These are phyloP conservation scores for Candida yuanshanica DNA, from an alignment of 805 yeast genomes.

Conservation along the genomic window DNA sequence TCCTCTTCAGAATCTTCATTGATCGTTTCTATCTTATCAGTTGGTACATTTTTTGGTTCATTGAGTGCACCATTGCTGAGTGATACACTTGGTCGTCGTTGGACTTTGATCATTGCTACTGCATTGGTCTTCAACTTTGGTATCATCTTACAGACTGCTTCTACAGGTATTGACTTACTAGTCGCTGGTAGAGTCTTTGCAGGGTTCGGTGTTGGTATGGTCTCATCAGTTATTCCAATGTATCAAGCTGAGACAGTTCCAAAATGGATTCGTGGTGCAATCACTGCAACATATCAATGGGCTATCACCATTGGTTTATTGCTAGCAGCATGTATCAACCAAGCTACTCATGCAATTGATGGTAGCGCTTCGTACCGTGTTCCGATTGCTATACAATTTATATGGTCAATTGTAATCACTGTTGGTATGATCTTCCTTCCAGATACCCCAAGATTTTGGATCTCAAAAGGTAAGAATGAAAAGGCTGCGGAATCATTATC, in stretches of 20 bases:
- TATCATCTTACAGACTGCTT: slow-evolving; percentile 41
- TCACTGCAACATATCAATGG: slow-evolving; percentile 72
- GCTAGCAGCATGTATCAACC: slow-evolving; percentile 65
- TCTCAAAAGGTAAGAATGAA: slow-evolving; percentile 50
- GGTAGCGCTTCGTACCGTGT: slow-evolving; percentile 62
- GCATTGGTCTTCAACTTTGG: slow-evolving; percentile 48
- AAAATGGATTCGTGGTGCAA: slow-evolving; percentile 70
- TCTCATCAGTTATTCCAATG: slow-evolving; percentile 68
- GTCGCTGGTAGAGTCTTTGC: slow-evolving; percentile 68
- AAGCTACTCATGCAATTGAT: slow-evolving; percentile 51
- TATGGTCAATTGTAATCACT: slow-evolving; percentile 60
- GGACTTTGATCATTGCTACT: slow-evolving; percentile 38
- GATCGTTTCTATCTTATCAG: slow-evolving; percentile 67
- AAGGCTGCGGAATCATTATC: slow-evolving; percentile 52
- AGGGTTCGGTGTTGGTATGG: slow-evolving; percentile 69
- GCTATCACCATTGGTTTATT: slow-evolving; percentile 68
- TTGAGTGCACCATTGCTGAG: slow-evolving; percentile 52
- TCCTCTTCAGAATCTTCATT: slow-evolving; percentile 47
- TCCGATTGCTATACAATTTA: slow-evolving; percentile 67
- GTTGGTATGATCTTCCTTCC: slow-evolving; percentile 64
- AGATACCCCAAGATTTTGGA: slow-evolving; percentile 69
- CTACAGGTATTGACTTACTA: slow-evolving; percentile 41
- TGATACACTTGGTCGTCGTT: slow-evolving; percentile 52
- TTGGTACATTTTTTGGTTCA: slow-evolving; percentile 70
- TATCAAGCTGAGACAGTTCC: slow-evolving; percentile 82